Evolutionary conservation across 768 basidiomycete genomes (phyloP), one percentile per base, ranked within the genome.

Genomic region (Mycena maculata): DNA sequence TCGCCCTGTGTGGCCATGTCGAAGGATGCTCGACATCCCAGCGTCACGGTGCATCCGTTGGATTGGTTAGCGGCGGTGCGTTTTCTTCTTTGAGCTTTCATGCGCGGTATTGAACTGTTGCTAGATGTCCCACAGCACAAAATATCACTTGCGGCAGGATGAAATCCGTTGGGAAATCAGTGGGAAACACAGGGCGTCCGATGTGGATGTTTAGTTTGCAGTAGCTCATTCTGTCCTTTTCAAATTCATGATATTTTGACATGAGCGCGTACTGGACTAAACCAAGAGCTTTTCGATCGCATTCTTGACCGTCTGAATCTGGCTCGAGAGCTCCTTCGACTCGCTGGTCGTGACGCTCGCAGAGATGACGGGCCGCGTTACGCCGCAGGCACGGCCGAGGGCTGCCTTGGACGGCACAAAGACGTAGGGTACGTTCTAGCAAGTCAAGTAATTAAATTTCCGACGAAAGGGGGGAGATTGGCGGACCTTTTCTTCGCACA

Each of bases 271-370:
- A 52, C 38, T 63, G 31, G 27, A 65, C 72, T 81, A 87, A 62
- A 79, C 79, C 77, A 85, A 78, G 63, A 90, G 77, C 79, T 88
- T 93, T 78, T 95, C 93, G 68, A 94, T 92, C 23, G 86, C 88
- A 52, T 85, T 84, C 85, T 98, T 99, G 80, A 97, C 85, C 60
- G 88, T 90, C 72, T 86, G 85, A 73, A 99, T 97, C 82, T 98
- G 96, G 77, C 91, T 91, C 62, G 88, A 87, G 36, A 99, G 85
- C 80, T 99, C 96, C 78, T 90, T 90, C 47, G 93, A 91, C 79
- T 99, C 96, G 71, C 95, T 96, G 64, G 95, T 98, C n/a, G 95
- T 98, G 69, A 99, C 91, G 74, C 94, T 96, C 31, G 93, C 95
- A 68, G 97, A 89, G 66, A 99, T 99, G 73, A 99, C 97, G 28